phyloP scores from a whole-genome alignment of 78 protist genomes.

The Neovahlkampfia damariscottae region DNA sequence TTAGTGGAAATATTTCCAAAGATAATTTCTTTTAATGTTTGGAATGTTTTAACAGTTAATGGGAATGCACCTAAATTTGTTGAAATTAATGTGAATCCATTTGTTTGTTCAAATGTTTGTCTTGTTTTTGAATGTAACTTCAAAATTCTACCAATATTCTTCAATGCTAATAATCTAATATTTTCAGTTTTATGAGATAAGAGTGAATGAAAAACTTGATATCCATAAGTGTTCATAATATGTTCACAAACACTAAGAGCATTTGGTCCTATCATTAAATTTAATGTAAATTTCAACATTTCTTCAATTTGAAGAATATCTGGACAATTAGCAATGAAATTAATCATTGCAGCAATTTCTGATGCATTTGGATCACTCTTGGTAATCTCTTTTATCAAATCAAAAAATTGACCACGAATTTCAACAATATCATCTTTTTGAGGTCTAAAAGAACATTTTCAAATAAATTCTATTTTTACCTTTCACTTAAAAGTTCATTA shows the following conservation, averaged over 20 bases:
- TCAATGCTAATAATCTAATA: not conserved
- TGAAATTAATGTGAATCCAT: not conserved
- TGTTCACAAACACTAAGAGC: not conserved
- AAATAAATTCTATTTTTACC: too few species aligned
- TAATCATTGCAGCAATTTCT: not conserved
- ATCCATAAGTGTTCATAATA: not conserved
- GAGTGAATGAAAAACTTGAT: not conserved
- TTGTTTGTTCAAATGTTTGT: not conserved
- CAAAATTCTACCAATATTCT: not conserved
- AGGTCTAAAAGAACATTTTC: too few species aligned
- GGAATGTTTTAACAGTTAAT: not conserved
- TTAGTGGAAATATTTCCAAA: not conserved
- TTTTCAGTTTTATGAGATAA: not conserved
- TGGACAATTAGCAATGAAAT: not conserved
- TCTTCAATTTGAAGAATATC: not conserved
- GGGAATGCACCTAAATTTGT: not conserved
- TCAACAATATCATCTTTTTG: too few species aligned
- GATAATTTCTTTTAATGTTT: not conserved
- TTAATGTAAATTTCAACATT: not conserved
- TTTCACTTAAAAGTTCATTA: too few species aligned
- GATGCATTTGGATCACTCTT: too few species aligned
- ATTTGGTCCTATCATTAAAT: not conserved
- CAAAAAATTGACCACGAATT: too few species aligned
- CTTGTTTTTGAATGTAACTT: not conserved
- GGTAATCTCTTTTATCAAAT: too few species aligned